Base-by-base conservation (phyloP, 1,284 basidiomycete genomes). In the Laetiporus sulphureus region DNA sequence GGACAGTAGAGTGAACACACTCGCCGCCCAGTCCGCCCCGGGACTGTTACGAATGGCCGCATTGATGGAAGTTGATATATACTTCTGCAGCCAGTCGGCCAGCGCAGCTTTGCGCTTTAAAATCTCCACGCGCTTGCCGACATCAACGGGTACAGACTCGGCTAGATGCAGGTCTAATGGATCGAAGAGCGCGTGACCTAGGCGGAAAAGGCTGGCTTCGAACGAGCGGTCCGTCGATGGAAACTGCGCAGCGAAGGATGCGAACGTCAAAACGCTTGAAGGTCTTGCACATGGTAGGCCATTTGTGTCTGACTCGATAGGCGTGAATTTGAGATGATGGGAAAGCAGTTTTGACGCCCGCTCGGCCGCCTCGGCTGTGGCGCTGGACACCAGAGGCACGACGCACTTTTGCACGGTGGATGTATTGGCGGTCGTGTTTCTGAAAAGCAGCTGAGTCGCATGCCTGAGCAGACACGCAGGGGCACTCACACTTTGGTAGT, bases 151-250 rank as follows among this genome's bases (percentile, higher is more conserved):
- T 22, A 77, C 71, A 2, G 72, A 66, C n/a, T 63, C 63, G 7
- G 67, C 65, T 0, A 86, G 61, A 7, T 75, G 75, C n/a, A 91
- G 68, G 32, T 79, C 71, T 24, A 95, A 70, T 22, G 78, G 73
- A 63, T 99, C 96, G 57, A 98, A 99, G 0, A 99, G 72, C 0
- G 91, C 91, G n/a, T 78, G 76, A 5, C 91, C 92, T 0, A 99
- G 77, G 19, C 86, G 80, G 72, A 94, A 98, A 20, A 97, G 61
- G 11, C 75, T 77, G 1, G 91, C 85, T 56, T 90, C 85, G 51
- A 80, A 79, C 0, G 86, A 81, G 13, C 73, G 72, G 55, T 95
- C 88, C 31, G 78, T 78, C 18, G 77, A 57, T 8, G 85, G 75
- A 60, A 92, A 95, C 13, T 88, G 68, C 2, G 74, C 63, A 2